Evolutionary conservation across 306 rosid species (phyloP), one percentile per base, ranked within the genome.

Genomic region (Cotoneaster glaucophyllus): DNA sequence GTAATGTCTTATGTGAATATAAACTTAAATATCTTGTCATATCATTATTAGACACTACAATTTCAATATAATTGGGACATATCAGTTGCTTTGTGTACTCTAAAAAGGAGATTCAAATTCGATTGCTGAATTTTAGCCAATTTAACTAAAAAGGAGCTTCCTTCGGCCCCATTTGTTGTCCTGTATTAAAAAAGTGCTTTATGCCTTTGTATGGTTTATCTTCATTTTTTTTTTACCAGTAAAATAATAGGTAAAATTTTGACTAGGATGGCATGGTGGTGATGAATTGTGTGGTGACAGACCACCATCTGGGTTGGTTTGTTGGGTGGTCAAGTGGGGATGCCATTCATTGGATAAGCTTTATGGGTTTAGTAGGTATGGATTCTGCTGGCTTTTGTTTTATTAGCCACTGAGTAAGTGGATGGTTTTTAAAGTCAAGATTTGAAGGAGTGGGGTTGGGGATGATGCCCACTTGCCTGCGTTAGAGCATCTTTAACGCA

Each of bases 341-440:
- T 56, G 62, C 14, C 22, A 8, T 53, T 64, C 22, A 6, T 12
- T n/a, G 69, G 39, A 69, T 77, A 57, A 45, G 19, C 53, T 14
- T 29, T 58, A 25, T 41, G 34, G 58, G 7, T 13, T 31, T 5
- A 59, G 77, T 73, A 68, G 77, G 76, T 24, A 58, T 41, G 68
- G 57, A 61, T 41, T 58, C 69, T 58, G 74, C 69, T 31, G 58
- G 70, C 57, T 52, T 61, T 62, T 63, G 64, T 76, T 74, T 80
- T 78, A 64, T 66, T 31, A 34, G 62, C 71, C 39, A 62, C 64
- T 64, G 13, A 8, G 75, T 0, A 10, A 84, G 87, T 81, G 81
- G 73, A 26, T 44, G 65, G n/a, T 70, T 48, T 78, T 29, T 61
- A n/a, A 67, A 67, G 81, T 78, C 81, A 63, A 75, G 75, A 19